These are phyloP conservation scores for Starmerella bacillaris DNA, from an alignment of 805 yeast genomes.

Conservation along the genomic window DNA sequence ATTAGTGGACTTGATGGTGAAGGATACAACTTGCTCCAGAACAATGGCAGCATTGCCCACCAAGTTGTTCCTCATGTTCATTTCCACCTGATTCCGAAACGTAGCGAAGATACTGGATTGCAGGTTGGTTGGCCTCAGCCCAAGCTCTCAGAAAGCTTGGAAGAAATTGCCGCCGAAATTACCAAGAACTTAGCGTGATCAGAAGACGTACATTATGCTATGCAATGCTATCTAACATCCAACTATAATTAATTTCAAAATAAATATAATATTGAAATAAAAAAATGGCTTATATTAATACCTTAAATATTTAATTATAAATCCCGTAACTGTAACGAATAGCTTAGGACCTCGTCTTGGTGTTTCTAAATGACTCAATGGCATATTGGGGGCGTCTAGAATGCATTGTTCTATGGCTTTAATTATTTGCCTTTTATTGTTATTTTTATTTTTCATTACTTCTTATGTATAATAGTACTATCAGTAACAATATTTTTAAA, in stretches of 20 bases:
- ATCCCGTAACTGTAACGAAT: too few species aligned
- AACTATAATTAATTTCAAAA: background rate
- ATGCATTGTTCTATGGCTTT: too few species aligned
- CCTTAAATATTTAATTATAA: too few species aligned
- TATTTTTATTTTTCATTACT: too few species aligned
- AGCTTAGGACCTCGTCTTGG: too few species aligned
- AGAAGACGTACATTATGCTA: background rate
- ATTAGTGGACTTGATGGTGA: slow-evolving; percentile 41
- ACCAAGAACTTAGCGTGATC: background rate
- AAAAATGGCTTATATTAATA: too few species aligned
- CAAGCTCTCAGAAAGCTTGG: slow-evolving; percentile 40
- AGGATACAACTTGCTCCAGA: slow-evolving; percentile 80
- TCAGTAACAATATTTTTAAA: too few species aligned
- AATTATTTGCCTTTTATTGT: too few species aligned
- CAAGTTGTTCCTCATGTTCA: slow-evolving; percentile 93
- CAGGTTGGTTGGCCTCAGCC: slow-evolving; percentile 90
- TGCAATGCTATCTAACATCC: background rate
- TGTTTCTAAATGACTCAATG: too few species aligned
- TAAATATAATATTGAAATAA: too few species aligned
- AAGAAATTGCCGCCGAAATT: slow-evolving; percentile 46
- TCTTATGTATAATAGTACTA: too few species aligned
- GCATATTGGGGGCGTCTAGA: too few species aligned
- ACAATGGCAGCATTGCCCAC: slow-evolving; percentile 89
- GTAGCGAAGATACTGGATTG: slow-evolving; percentile 52
- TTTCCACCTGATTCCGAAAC: slow-evolving; percentile 89